Evolutionary conservation across 805 yeast species (phyloP), one percentile per base, ranked within the genome.

Genomic region (Wickerhamomyces xylosicus): DNA sequence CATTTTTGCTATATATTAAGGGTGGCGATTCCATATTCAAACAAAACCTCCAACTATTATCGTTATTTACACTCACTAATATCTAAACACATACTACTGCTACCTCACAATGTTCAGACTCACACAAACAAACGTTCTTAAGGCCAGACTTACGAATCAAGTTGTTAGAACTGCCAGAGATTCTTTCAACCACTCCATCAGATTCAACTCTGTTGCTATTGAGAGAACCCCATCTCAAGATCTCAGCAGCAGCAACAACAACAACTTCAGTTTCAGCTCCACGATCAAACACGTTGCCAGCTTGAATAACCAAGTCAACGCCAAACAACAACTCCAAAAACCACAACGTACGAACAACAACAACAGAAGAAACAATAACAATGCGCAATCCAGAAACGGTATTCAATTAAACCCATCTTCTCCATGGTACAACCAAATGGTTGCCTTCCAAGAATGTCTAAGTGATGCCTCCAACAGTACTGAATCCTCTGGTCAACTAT

Each of bases 361-460:
- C 42, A 40, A 31, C 38, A 47, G 45, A 22, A 37, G 42, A 19
- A 45, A 49, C 37, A 44, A 41, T 22, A 37, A 42, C 32, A 44
- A 41, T 21, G 33, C 36, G 15, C 40, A 39, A 22, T 38, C 43
- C 39, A 36, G 37, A 33, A 50, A 61, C 19, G 61, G 60, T 13
- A 56, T 34, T 17, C 35, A 41, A 7, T 35, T 49, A 13, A 46
- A 43, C 27, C 33, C 42, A 20, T 41, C 52, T 1, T 52, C 74
- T 5, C 78, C 79, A 15, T 71, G 69, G 64, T 67, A 59, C 44
- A 64, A 67, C 40, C 74, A 73, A 42, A 62, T 72, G 7, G 46
- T 62, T 33, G 73, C 77, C 3, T 73, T 71, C 51, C 77, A 72
- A 47, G 78, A 74, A 43, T 68, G 70, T 41, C 58, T 67, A 4